A percentile compares a stretch with the other conserved stretches of the same genome.
These are phyloP conservation scores for Gastrolobium villosum DNA, from an alignment of 306 rosid genomes.

Conservation along the genomic window DNA sequence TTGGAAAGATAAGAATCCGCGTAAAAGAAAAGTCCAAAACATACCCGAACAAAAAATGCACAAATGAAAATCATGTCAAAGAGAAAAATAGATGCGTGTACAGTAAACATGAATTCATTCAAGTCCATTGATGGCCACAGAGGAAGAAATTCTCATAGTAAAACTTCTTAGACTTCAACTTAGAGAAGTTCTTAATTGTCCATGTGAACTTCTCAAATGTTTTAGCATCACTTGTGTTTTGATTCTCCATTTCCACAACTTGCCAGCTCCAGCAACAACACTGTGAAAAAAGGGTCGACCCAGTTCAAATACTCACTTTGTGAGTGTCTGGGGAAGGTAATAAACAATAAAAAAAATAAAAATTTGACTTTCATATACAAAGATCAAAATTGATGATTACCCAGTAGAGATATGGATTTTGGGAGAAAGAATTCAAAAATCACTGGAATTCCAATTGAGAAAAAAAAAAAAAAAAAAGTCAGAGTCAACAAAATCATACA, in stretches of 20 bases:
- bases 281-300: too few species aligned
- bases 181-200: conserved; percentile 43
- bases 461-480: background rate
- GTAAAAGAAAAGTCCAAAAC: conserved; percentile 53
- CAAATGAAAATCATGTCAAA: background rate
- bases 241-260: conserved; percentile 25
- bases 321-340: too few species aligned
- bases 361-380: background rate
- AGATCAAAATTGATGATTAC: background rate
- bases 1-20: conserved; percentile 57
- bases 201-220: conserved; percentile 31
- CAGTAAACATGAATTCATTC: background rate
- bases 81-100: background rate
- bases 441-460: conserved; percentile 2
- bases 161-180: background rate
- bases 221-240: background rate
- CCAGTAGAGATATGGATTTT: background rate
- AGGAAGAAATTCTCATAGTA: conserved; percentile 19
- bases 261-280: background rate
- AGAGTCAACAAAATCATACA: background rate
- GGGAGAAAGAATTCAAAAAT: background rate
- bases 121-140: conserved; percentile 31
- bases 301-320: too few species aligned
- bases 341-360: too few species aligned
- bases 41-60: background rate